These are phyloP conservation scores for Nevesoporus exiguus DNA, from an alignment of 768 basidiomycete species.

Conservation along the genomic window DNA sequence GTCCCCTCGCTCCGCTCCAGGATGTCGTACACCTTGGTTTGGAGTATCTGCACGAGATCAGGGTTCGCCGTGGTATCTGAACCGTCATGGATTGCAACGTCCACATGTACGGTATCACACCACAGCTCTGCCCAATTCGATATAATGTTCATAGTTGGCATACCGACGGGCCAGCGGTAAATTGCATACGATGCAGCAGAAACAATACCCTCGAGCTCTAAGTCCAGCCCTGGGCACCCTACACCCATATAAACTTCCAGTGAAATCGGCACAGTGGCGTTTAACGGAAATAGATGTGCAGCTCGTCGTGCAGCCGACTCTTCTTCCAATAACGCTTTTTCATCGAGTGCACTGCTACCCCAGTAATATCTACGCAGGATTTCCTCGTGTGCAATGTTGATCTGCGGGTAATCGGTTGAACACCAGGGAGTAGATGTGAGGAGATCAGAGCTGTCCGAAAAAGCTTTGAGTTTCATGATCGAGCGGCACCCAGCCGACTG, in stretches of 20 bases:
- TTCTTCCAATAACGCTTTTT: not conserved
- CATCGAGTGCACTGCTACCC: no score
- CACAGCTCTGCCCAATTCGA: not conserved
- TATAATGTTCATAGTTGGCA: not conserved
- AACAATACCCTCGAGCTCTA: not conserved
- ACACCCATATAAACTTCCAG: no score
- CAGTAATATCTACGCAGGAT: not conserved
- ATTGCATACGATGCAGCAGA: not conserved
- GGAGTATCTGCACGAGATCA: not conserved
- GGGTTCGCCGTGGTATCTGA: not conserved
- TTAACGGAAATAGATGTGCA: not conserved
- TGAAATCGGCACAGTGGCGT: not conserved
- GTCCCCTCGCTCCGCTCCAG: not conserved
- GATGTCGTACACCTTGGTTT: not conserved
- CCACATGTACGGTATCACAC: not conserved
- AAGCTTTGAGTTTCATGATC: not conserved
- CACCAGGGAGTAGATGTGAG: not conserved
- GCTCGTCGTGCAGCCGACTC: not conserved
- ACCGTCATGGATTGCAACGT: no score
- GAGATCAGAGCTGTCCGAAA: not conserved
- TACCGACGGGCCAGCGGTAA: not conserved
- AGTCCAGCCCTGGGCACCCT: no score
- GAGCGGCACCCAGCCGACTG: no score
- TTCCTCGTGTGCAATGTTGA: not conserved
- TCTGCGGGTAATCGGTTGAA: not conserved